A percentile compares a stretch with the other conserved stretches of the same genome.
Conservation (phyloP, 208 protist genomes). For the Acanthamoeba castellanii region DNA sequence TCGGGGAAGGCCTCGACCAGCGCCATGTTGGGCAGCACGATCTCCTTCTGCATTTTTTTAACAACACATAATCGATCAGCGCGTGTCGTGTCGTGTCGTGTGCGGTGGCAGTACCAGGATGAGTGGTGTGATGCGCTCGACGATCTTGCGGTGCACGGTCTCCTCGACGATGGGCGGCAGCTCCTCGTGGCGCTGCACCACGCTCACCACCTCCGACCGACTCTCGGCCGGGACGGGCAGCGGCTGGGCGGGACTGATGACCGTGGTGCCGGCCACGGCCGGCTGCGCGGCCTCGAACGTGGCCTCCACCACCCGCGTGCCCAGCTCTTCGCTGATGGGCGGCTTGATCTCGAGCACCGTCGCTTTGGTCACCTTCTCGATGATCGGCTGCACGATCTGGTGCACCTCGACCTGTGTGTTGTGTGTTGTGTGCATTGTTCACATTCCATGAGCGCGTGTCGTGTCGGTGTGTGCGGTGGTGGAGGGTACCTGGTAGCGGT, state of each 20-base stretch:
- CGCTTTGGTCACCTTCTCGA: slow-evolving; percentile 47
- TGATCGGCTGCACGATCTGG: slow-evolving; percentile 22
- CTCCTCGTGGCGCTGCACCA: not conserved
- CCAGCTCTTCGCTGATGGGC: not conserved
- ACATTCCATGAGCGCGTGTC: not conserved
- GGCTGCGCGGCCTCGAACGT: not conserved
- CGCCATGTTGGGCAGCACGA: slow-evolving; percentile 10
- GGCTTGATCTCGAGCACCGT: slow-evolving; percentile 28
- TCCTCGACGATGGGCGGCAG: slow-evolving; percentile 39
- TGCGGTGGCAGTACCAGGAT: not conserved
- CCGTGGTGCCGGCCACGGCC: not conserved
- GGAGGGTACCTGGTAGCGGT: slow-evolving; percentile 14
- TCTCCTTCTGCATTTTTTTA: not conserved
- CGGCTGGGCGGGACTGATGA: not conserved
- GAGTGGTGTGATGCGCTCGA: slow-evolving; percentile 34
- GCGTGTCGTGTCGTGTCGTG: too few species aligned
- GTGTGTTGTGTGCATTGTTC: not conserved
- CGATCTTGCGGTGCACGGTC: slow-evolving; percentile 45
- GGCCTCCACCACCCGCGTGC: not conserved
- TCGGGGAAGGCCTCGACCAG: not conserved
- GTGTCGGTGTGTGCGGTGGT: not conserved
- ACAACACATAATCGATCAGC: not conserved
- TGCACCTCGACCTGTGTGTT: slow-evolving; percentile 15
- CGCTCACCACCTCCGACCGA: not conserved
- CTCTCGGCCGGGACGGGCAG: not conserved